Conservation (phyloP, 352 stramenopile species). For the Peronospora tabacina region DNA sequence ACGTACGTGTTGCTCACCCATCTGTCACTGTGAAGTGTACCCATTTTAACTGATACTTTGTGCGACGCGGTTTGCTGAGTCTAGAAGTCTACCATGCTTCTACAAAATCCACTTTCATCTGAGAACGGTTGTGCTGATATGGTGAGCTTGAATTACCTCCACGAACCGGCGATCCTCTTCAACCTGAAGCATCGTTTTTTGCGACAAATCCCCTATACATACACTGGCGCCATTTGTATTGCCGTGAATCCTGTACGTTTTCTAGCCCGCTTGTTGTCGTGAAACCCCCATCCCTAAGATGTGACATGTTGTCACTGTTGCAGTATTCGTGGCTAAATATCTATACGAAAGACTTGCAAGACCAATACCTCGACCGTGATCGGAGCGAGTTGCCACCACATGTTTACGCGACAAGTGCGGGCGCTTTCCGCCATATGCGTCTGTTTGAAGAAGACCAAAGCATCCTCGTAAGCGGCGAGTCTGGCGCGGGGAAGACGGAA, state of each 20-base stretch:
- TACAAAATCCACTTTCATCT: conserved; percentile 57
- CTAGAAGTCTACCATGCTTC: conserved; percentile 69
- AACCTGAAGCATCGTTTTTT: conserved; percentile 88
- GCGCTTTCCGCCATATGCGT: conserved; percentile 78
- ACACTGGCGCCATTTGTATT: conserved; percentile 95
- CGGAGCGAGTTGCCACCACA: conserved; percentile 66
- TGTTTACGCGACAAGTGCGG: conserved; percentile 74
- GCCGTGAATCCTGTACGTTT: conserved; percentile 92
- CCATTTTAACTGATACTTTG: not conserved
- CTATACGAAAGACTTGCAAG: conserved; percentile 73
- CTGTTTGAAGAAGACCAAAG: conserved; percentile 75
- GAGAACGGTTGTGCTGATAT: conserved; percentile 72
- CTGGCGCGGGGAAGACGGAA: conserved; percentile 91
- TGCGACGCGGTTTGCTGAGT: not conserved
- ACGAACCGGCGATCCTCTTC: conserved; percentile 88
- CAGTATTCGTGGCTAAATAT: conserved; percentile 90
- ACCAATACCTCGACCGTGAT: conserved; percentile 72
- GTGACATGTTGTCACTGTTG: conserved; percentile 4
- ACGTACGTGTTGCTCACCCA: conserved; percentile 21
- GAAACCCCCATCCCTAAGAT: not conserved
- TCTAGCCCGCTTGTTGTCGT: not conserved
- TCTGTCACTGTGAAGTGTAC: not conserved
- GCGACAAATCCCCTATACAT: conserved; percentile 91
- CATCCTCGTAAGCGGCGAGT: conserved; percentile 83
- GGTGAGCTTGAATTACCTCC: conserved; percentile 86